Base-by-base conservation (phyloP, 2,329 filamentous ascomycete species). In the Sclerotinia sclerotiorum region DNA sequence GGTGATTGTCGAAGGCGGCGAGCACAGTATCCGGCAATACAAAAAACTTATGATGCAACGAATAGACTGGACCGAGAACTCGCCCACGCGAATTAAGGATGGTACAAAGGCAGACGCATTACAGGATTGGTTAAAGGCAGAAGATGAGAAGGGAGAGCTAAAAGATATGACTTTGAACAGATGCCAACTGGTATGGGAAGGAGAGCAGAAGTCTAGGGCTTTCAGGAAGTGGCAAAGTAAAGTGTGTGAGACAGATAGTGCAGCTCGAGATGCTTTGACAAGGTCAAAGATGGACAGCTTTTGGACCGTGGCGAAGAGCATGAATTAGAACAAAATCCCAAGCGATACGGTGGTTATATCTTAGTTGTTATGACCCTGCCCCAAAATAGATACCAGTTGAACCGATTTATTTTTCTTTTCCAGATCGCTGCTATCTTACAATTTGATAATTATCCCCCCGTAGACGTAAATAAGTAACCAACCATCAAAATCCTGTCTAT, bases 21-120 rank as follows among this genome's bases (percentile, higher is more conserved):
- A 88, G 69, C 90, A 95, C 81, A 91, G 90, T 69, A 90, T 95
- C 77, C 88, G 87, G 65, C 89, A 90, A 71, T 98, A 94, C 83
- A 93, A 91, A 79, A 97, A 97, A 78, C 84, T 99, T 42, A 94
- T 99, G 92, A 83, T 96, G 55, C 90, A 94, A 74, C 93, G 95
- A 60, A 93, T 98, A 76, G 90, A 97, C 79, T 99, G 96, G 95
- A 91, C 90, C 2, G 94, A 98, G 77, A 97, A 97, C 74, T 85
- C 87, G 0, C 88, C 88, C 2, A 89, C 93, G 0, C 84, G 84
- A 51, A 81, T 87, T 54, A 84, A 84, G 62, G 84, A 88, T 69
- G 84, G 84, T 49, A 89, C 88, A 69, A 89, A 88, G 68, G 83
- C 85, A 68, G 87, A 86, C 69, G 85, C 86, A 1, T 83, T 88